Conservation (phyloP, 768 basidiomycete genomes). For the Mycena floridula region DNA sequence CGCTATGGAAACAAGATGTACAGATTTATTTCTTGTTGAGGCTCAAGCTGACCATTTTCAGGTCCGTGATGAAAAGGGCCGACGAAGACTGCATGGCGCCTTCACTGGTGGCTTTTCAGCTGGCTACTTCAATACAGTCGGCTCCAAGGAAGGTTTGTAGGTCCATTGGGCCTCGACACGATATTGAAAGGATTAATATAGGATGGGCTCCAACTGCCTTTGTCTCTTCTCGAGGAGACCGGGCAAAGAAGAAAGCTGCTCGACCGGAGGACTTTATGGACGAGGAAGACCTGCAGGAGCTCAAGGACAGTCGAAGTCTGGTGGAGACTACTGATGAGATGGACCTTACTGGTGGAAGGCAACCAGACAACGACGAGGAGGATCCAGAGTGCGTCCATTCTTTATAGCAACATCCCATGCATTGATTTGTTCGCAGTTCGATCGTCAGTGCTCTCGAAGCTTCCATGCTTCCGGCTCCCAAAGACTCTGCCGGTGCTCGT, state of each 20-base stretch:
- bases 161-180: neutral
- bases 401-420: neutral
- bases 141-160: slow-evolving; percentile 83
- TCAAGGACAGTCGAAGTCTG: slow-evolving; percentile 65
- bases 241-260: slow-evolving; percentile 55
- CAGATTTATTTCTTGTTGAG: neutral
- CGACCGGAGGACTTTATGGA: slow-evolving; percentile 97
- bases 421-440: slow-evolving; percentile 35
- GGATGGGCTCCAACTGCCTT: slow-evolving; percentile 96
- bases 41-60: slow-evolving; percentile 19
- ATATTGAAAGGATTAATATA: slow-evolving; percentile 23
- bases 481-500: slow-evolving; percentile 76
- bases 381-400: slow-evolving; percentile 48
- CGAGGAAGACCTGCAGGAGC: slow-evolving; percentile 89
- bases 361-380: slow-evolving; percentile 35
- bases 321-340: slow-evolving; percentile 79
- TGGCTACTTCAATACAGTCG: slow-evolving; percentile 94
- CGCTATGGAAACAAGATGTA: slow-evolving; percentile 97
- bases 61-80: slow-evolving; percentile 91
- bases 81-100: slow-evolving; percentile 91
- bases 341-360: slow-evolving; percentile 56
- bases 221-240: slow-evolving; percentile 77
- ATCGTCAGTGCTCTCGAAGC: slow-evolving; percentile 56
- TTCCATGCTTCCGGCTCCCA: slow-evolving; percentile 65
- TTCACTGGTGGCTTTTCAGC: slow-evolving; percentile 99